Conservation (phyloP, 768 basidiomycete species). For the Tricholoma terreum region DNA sequence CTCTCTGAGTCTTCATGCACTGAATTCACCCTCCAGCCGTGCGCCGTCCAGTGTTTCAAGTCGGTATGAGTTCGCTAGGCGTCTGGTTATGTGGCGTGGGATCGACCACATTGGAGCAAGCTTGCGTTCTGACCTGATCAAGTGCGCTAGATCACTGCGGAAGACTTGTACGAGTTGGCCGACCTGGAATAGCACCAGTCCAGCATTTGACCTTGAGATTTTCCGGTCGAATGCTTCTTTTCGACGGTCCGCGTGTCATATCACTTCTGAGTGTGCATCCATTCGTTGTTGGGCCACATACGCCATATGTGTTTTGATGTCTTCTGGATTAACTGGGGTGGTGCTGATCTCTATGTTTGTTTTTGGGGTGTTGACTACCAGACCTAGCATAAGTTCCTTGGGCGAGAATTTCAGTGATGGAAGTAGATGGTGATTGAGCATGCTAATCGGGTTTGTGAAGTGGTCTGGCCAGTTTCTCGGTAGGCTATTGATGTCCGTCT, state of each 20-base stretch:
- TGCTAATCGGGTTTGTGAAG: conserved; percentile 23
- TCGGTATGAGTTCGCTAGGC: too few relatives aligned
- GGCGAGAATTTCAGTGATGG: conserved; percentile 24
- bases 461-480: conserved; percentile 31
- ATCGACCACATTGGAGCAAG: too few relatives aligned
- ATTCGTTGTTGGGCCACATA: too few relatives aligned
- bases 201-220: conserved; percentile 1
- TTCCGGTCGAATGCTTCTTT: too few relatives aligned
- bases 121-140: not conserved
- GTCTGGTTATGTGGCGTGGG: too few relatives aligned
- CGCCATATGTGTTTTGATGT: conserved; percentile 10
- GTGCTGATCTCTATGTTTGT: not conserved
- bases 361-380: conserved; percentile 24
- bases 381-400: conserved; percentile 28
- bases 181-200: conserved; percentile 22
- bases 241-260: too few relatives aligned
- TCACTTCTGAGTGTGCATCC: too few relatives aligned
- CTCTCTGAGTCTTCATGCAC: not conserved
- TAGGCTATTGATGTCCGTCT: conserved; percentile 19
- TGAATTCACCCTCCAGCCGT: not conserved
- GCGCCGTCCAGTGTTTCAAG: not conserved
- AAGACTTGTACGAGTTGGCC: too few relatives aligned
- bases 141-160: too few relatives aligned
- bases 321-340: not conserved
- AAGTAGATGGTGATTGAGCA: conserved; percentile 20